Evolutionary conservation across 2,329 filamentous ascomycete species (phyloP), one percentile per base, ranked within the genome.

Genomic region (Fusarium torulosum): DNA sequence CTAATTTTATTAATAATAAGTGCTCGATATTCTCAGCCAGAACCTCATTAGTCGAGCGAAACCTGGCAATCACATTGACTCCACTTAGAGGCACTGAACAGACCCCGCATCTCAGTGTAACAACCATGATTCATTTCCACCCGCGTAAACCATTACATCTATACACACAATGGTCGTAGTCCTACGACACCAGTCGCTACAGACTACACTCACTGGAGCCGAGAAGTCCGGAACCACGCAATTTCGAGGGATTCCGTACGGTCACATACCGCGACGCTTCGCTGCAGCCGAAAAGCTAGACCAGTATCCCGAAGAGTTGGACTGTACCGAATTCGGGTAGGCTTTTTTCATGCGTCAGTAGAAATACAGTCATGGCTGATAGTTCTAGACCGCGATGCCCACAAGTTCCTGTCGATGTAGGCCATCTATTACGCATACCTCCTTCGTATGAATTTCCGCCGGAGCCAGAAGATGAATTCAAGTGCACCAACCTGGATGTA

Each of bases 401-500:
- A 4, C 81, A 83, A 46, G 72, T 73, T 3, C 59, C 75, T 17
- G 61, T 82, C 2, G 81, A 83, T 29, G 75, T 82, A 1, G 76
- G 80, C 1, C 78, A 82, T 59, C 66, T 83, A n/a, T 66, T 83
- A 21, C 80, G 81, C 9, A 75, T 82, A 2, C 81, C 81, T 0
- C 75, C 76, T 8, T 71, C 77, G 7, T 11, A 38, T 17, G 0
- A 17, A 35, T n/a, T 63, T 8, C 59, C 61, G 0, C 5, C 6
- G 0, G 78, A 80, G 35, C 64, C 61, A 0, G 77, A 82, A 58
- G 79, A 82, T 50, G 82, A 84, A 62, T 79, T 83, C 7, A 70
- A 73, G 20, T 83, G 81, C 45, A 63, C 81, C 42, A 83, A 82
- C 51, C 33, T 84, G 4, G 80, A 83, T 21, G 75, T 84, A 1